A percentile compares a stretch with the other conserved stretches of the same genome.
phyloP scores from a whole-genome alignment of 1,284 basidiomycete species.

The Rhodotorula sp. region DNA sequence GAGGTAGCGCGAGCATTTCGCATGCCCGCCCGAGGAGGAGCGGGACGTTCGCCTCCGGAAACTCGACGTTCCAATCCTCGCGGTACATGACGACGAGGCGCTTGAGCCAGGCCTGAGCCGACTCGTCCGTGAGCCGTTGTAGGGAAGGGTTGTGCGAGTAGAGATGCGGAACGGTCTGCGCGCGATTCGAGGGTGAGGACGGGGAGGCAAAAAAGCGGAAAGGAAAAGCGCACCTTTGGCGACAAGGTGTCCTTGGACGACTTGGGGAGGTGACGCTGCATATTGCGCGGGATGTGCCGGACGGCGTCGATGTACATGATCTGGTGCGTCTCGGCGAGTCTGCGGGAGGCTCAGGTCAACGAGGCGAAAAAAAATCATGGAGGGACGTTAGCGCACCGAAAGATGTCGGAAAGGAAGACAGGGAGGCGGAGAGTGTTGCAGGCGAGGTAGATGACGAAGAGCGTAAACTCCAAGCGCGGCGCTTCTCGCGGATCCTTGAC shows the following conservation, averaged over 20 bases:
- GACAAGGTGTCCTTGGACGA: constrained; percentile 5
- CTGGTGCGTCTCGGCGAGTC: constrained; percentile 40
- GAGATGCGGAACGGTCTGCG: constrained; percentile 18
- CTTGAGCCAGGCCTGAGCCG: constrained; percentile 7
- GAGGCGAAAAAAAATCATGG: not conserved
- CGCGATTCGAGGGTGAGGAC: not conserved
- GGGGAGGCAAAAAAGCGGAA: no score
- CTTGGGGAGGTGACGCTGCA: constrained; percentile 35
- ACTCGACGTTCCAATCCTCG: constrained; percentile 36
- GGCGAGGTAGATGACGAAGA: constrained; percentile 43
- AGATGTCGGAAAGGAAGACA: constrained; percentile 42
- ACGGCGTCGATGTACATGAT: constrained; percentile 40
- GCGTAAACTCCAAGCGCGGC: constrained; percentile 31
- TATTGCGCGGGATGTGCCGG: constrained; percentile 26
- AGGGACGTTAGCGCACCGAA: constrained; percentile 24
- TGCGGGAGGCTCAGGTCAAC: not conserved
- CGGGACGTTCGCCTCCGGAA: constrained; percentile 32
- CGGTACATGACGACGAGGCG: constrained; percentile 30
- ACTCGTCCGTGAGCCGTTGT: not conserved
- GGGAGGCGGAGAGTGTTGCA: constrained; percentile 42
- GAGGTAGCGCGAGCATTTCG: constrained; percentile 21
- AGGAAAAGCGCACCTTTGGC: constrained; percentile 4
- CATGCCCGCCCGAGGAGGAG: constrained; percentile 21
- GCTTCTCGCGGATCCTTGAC: constrained; percentile 12
- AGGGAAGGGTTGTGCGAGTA: not conserved